Evolutionary conservation across 192 early-diverging fungal species (phyloP).

Genomic region (Rhizoclosmatium sp.): DNA sequence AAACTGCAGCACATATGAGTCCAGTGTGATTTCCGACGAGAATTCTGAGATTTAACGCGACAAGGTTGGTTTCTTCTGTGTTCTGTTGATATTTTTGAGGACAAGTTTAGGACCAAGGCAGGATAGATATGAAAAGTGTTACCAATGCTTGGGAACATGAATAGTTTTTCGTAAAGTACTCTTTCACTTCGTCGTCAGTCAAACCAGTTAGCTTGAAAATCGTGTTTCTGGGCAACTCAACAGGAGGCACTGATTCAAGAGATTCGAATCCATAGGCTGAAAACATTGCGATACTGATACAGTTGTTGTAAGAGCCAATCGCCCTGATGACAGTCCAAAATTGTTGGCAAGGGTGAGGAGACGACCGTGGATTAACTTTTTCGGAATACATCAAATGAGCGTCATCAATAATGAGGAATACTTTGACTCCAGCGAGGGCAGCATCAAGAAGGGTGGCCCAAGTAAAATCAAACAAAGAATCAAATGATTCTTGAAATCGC

Average conservation of each 20-base stretch:
- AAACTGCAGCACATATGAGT: not conserved
- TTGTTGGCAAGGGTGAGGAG: not conserved
- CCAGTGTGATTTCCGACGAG: not conserved
- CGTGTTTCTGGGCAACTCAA: too few relatives aligned
- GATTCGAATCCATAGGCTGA: not conserved
- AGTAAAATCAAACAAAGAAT: not conserved
- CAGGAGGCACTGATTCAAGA: not conserved
- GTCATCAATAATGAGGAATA: constrained; percentile 14
- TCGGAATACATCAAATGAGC: not conserved
- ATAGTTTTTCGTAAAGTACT: too few relatives aligned
- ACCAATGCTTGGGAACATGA: too few relatives aligned
- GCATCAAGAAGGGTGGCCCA: not conserved
- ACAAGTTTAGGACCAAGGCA: too few relatives aligned
- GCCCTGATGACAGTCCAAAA: not conserved
- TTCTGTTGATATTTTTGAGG: not conserved
- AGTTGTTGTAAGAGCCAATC: not conserved
- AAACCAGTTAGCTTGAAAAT: too few relatives aligned
- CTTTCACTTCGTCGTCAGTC: too few relatives aligned
- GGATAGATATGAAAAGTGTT: too few relatives aligned
- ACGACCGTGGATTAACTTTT: not conserved
- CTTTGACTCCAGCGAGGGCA: not conserved
- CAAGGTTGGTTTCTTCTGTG: not conserved
- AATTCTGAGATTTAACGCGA: not conserved
- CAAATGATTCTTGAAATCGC: not conserved
- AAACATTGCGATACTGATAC: not conserved